Conservation (phyloP, 495 filamentous ascomycete species). For the Penicillium pulvis region DNA sequence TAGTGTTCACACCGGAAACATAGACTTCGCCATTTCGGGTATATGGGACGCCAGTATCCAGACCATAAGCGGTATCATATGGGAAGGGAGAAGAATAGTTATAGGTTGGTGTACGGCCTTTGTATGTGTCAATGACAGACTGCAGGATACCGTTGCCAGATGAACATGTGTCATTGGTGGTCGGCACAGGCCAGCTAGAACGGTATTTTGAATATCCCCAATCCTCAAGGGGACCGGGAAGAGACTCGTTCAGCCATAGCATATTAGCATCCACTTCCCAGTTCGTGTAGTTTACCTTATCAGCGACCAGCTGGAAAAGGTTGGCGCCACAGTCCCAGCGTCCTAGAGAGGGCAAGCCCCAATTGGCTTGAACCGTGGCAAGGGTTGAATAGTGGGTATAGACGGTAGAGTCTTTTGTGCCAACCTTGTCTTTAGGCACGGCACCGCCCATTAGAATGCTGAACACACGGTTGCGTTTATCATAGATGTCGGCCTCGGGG, state of each 20-base stretch:
- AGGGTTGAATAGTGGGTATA: not conserved
- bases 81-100: not conserved
- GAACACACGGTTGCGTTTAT: not conserved
- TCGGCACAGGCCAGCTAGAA: not conserved
- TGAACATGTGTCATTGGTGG: not conserved
- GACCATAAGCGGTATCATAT: not conserved
- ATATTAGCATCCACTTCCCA: not conserved
- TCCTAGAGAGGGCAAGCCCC: not conserved
- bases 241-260: not conserved
- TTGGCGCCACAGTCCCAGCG: conserved; percentile 2
- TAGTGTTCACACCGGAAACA: no score
- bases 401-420: not conserved
- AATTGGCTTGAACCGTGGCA: not conserved
- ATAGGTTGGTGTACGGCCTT: not conserved
- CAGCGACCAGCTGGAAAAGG: not conserved
- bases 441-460: not conserved
- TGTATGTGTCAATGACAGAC: not conserved
- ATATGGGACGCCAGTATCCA: no score
- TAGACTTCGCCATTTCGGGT: no score
- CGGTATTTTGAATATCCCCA: not conserved
- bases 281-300: not conserved
- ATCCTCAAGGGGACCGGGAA: not conserved
- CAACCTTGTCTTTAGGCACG: not conserved
- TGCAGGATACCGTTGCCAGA: conserved; percentile 1
- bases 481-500: not conserved